These are phyloP conservation scores for Cystobasidium pallidum DNA, from an alignment of 1,284 basidiomycete species.

Conservation along the genomic window DNA sequence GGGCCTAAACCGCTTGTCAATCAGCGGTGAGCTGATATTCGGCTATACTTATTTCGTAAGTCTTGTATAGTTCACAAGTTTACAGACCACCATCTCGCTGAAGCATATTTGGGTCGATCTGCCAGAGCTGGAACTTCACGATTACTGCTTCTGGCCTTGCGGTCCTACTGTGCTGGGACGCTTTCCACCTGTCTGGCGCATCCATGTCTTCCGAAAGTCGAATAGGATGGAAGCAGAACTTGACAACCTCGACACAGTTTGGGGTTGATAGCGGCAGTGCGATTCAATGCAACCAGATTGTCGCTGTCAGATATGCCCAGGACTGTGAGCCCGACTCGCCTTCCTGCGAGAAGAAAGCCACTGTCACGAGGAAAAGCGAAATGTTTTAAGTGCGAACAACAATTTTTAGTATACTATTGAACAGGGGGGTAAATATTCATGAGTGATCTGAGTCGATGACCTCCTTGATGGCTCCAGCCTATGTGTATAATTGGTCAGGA, in stretches of 20 bases:
- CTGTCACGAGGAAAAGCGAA: too few relatives aligned
- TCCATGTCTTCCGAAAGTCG: neutral
- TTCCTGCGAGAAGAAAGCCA: too few relatives aligned
- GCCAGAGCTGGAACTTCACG: constrained; percentile 4
- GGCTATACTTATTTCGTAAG: constrained; percentile 14
- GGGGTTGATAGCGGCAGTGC: too few relatives aligned
- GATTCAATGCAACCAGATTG: constrained; percentile 1
- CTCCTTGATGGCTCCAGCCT: too few relatives aligned
- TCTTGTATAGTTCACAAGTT: neutral
- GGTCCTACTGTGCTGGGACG: neutral
- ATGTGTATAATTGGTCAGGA: too few relatives aligned
- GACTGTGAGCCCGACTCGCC: neutral
- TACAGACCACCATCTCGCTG: too few relatives aligned
- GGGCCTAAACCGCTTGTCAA: neutral
- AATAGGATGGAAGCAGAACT: neutral
- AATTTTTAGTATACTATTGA: too few relatives aligned
- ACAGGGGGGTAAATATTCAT: too few relatives aligned
- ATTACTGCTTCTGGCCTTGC: neutral
- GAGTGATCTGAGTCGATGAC: too few relatives aligned
- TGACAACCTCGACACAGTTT: neutral
- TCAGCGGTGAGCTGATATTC: neutral
- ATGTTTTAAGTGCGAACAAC: too few relatives aligned
- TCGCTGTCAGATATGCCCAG: neutral
- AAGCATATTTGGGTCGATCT: too few relatives aligned
- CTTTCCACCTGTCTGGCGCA: neutral